phyloP scores from a whole-genome alignment of 2,329 filamentous ascomycete genomes.

The Arthrobotrys entomopaga region DNA sequence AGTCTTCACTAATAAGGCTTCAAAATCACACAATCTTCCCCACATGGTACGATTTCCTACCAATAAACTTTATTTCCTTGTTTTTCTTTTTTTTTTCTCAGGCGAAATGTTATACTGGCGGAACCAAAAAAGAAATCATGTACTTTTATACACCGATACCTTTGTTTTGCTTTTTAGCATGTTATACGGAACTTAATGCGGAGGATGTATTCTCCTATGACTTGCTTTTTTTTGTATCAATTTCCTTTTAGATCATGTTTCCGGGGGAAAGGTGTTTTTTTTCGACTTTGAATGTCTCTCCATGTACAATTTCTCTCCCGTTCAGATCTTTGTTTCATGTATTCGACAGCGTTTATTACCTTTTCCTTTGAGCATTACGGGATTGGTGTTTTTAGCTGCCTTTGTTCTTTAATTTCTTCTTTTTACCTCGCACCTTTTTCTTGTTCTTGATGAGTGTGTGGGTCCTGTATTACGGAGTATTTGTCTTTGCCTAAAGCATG shows the following conservation, averaged over 20 bases:
- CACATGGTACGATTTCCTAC: constrained; percentile 26
- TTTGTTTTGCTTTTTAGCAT: constrained; percentile 29
- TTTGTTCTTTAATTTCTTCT: constrained; percentile 11
- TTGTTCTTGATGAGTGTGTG: constrained; percentile 28
- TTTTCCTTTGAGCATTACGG: constrained; percentile 41
- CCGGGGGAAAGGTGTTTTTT: constrained; percentile 41
- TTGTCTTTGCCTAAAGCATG: constrained; percentile 38
- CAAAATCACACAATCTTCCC: background rate
- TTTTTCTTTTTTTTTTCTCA: constrained; percentile 11
- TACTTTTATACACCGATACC: constrained; percentile 46
- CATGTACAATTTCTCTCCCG: constrained; percentile 10
- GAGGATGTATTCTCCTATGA: constrained; percentile 22
- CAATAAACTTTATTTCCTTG: constrained; percentile 2
- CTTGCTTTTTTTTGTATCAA: constrained; percentile 7
- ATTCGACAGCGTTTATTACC: constrained; percentile 37
- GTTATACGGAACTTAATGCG: constrained; percentile 41
- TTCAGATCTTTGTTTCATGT: constrained; percentile 14
- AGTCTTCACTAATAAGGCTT: constrained; percentile 10
- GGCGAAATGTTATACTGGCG: constrained; percentile 26
- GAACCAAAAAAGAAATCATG: constrained; percentile 36
- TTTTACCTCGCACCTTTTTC: too few relatives aligned
- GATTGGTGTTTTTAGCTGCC: constrained; percentile 41
- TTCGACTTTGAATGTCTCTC: constrained; percentile 13
- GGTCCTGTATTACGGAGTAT: constrained; percentile 43
- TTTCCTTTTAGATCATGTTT: constrained; percentile 35